Base-by-base conservation (phyloP, 1,284 basidiomycete genomes). In the Fomitopsis betulina region DNA sequence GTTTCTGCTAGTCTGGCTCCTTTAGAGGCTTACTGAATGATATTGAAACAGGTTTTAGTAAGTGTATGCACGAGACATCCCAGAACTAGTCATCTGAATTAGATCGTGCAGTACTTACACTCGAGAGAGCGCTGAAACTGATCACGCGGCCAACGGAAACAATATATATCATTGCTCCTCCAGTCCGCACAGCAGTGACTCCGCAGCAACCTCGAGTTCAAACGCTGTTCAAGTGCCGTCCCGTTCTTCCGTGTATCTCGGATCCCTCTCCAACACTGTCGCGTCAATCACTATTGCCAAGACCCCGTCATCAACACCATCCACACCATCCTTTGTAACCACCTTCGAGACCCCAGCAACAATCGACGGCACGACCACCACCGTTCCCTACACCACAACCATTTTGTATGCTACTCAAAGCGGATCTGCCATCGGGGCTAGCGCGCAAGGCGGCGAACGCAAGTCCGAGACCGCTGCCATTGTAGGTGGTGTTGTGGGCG, bases 101-200 rank as follows among this genome's bases (percentile, higher is more conserved):
- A n/a, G n/a, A n/a, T n/a, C n/a, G n/a, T 35, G 37, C 30, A 65
- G 63, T 35, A 57, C 63, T 2, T 65, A 40, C 25, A 58, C 62
- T 8, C 62, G 61, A 33, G 58, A 65, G 53, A 58, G 30, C n/a
- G 60, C 61, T 1, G 42, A 47, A 15, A 37, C 38, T 5, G 57
- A 60, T 2, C 53, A 60, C 6, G 62, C 60, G 0, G 45, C 52
- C 2, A 27, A 55, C 25, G 58, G 59, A 25, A 58, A 63, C 49
- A 58, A 62, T 42, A 62, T 62, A 54, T 60, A 60, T 9, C 59
- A 63, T 23, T 65, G 64, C 33, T 40, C 61, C 2, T 55, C 38
- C 53, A 33, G 30, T 27, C 8, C 39, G 17, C 17, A 17, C 2
- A 51, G 32, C 32, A 37, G 17, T 25, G 19, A 19, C 9, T 40